Evolutionary conservation across 1,284 basidiomycete genomes (phyloP), one percentile per base, ranked within the genome.

Genomic region (Mycena citricolor): DNA sequence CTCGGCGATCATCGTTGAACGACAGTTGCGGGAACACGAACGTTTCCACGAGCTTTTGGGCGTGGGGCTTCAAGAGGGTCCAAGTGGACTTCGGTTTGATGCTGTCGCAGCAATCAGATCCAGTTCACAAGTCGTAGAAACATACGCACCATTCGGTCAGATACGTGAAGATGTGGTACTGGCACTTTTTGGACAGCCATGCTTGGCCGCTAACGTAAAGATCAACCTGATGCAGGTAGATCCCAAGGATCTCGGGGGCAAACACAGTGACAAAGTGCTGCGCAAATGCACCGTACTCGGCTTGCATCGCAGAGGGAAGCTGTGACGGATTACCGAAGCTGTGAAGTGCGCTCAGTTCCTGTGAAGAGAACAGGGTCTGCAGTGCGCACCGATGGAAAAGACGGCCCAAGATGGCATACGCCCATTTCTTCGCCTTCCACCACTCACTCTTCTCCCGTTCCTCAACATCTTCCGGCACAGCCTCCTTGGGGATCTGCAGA

Each of bases 371-470:
- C 11, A 11, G 23, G 13, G 25, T 28, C 16, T 30, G 14, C 32
- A 13, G n/a, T n/a, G 46, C 65, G 3, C 42, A 83, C 78, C 84
- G 71, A 57, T 86, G 84, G 72, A 90, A 90, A 17, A 90, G 67
- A 21, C 83, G 69, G 14, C 84, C 84, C 8, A 92, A 69, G 31
- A 79, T 80, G 24, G 75, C 79, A 60, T 84, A 91, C 1, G 90
- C 86, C 90, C 90, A 92, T 60, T 94, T 94, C 67, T 93, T 94
- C 5, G 84, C 78, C 58, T 85, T 86, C 83, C 87, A 90, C 90
- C 90, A 94, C 54, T 89, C 85, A 43, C 72, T 79, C 38, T 71
- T 71, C 63, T 93, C 88, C 29, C 85, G 71, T 23, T 87, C 85
- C 4, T 90, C 86, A 49, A 80, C 74, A 47, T 87, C 79, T 22